phyloP scores from a whole-genome alignment of 2,329 filamentous ascomycete genomes.

The Neospermospora avenae region DNA sequence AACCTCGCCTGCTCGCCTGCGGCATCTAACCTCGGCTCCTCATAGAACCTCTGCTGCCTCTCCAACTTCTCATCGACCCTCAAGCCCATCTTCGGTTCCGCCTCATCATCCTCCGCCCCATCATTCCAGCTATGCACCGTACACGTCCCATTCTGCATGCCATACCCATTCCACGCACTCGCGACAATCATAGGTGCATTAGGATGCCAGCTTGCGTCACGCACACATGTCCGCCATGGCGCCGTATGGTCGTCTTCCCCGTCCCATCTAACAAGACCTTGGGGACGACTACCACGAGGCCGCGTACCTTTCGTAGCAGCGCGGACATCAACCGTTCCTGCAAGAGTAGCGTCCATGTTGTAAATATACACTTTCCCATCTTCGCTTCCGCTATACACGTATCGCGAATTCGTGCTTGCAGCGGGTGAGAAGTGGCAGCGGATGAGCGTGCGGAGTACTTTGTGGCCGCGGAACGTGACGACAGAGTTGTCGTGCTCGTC shows the following conservation, averaged over 20 bases:
- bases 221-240: constrained; percentile 63
- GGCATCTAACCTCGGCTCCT: not conserved
- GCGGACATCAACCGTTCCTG: constrained; percentile 73
- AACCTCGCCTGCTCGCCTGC: not conserved
- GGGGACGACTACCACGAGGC: constrained; percentile 41
- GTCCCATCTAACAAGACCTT: constrained; percentile 23
- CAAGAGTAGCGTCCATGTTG: constrained; percentile 87
- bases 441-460: constrained; percentile 84
- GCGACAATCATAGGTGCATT: constrained; percentile 65
- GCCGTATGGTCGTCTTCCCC: constrained; percentile 23
- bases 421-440: constrained; percentile 93
- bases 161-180: constrained; percentile 69
- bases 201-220: constrained; percentile 72
- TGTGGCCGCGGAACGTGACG: constrained; percentile 90
- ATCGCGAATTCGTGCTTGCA: constrained; percentile 79
- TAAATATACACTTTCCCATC: constrained; percentile 90
- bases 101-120: constrained; percentile 54
- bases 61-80: constrained; percentile 41
- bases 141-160: constrained; percentile 60
- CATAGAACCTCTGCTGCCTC: constrained; percentile 20
- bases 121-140: constrained; percentile 68
- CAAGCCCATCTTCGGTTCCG: constrained; percentile 46
- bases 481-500: constrained; percentile 86
- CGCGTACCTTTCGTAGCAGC: constrained; percentile 63
- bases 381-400: constrained; percentile 88